Percentiles rank a stretch among this genome's conserved stretches.
Evolutionary conservation across 306 rosid species (phyloP).

Genomic region (Pyrus communis): DNA sequence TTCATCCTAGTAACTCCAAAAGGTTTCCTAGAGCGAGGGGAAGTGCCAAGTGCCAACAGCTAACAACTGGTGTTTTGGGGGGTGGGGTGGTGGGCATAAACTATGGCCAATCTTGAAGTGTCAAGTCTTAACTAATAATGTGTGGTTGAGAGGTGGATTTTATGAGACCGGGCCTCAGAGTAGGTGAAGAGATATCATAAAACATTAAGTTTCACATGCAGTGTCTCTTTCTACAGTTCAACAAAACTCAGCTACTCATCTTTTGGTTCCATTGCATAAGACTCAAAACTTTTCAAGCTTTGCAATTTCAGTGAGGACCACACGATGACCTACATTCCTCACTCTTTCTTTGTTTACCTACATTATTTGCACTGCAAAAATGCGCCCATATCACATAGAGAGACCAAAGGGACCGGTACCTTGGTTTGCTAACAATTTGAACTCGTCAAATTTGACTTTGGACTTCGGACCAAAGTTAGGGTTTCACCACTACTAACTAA

Average conservation of each 20-base stretch:
- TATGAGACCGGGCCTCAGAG: constrained; percentile 2
- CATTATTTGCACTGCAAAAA: background rate
- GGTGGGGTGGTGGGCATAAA: no score
- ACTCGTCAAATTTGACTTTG: background rate
- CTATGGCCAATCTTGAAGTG: background rate
- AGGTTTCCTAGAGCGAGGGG: no score
- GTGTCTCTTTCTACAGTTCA: background rate
- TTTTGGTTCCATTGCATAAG: background rate
- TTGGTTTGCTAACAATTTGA: background rate
- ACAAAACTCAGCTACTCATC: background rate
- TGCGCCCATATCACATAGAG: background rate
- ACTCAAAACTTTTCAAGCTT: background rate
- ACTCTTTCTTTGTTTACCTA: background rate
- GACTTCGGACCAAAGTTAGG: background rate
- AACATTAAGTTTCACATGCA: constrained; percentile 27
- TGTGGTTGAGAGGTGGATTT: background rate
- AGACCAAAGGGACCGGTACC: background rate
- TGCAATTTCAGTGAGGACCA: constrained; percentile 12
- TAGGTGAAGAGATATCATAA: constrained; percentile 23
- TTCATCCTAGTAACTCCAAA: background rate
- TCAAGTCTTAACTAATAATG: constrained; percentile 1
- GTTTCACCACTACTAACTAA: background rate
- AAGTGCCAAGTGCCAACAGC: no score
- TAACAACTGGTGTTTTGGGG: no score
- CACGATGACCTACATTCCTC: constrained; percentile 1